These are phyloP conservation scores for Verticillium alfalfae DNA, from an alignment of 2,329 filamentous ascomycete species.

Conservation along the genomic window DNA sequence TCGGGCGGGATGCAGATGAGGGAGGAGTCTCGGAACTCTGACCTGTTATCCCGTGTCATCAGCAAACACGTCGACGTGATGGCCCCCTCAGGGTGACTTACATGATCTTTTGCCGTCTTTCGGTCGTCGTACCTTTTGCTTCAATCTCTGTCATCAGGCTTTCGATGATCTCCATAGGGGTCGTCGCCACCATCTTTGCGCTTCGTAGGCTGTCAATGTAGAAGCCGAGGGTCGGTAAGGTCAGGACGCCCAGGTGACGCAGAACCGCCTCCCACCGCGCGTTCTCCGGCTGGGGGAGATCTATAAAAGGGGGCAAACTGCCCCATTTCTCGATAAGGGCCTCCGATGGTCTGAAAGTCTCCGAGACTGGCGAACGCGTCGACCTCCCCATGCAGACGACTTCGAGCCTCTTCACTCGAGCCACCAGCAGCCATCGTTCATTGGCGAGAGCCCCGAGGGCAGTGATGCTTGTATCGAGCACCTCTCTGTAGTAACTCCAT, in stretches of 20 bases:
- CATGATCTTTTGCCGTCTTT: neutral
- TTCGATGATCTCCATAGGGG: neutral
- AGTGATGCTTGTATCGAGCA: neutral
- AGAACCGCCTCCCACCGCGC: constrained; percentile 1
- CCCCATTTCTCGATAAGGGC: neutral
- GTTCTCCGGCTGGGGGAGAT: constrained; percentile 1
- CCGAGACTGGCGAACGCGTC: neutral
- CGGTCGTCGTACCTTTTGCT: neutral
- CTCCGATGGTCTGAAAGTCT: neutral
- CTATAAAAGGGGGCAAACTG: constrained; percentile 2
- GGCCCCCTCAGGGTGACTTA: neutral
- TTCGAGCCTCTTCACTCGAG: neutral
- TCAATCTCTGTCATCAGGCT: neutral
- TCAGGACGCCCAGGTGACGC: neutral
- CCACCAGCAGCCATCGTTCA: neutral
- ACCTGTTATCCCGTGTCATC: neutral
- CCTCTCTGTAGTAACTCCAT: constrained; percentile 2
- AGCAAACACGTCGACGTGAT: neutral
- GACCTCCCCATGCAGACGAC: neutral
- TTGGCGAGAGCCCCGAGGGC: neutral
- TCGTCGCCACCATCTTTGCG: neutral
- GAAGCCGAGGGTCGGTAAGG: neutral
- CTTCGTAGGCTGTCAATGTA: constrained; percentile 1
- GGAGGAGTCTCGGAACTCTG: neutral
- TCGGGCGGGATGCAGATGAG: constrained; percentile 2